Conservation (phyloP, 805 yeast genomes). For the Saccharomycopsis vini region DNA sequence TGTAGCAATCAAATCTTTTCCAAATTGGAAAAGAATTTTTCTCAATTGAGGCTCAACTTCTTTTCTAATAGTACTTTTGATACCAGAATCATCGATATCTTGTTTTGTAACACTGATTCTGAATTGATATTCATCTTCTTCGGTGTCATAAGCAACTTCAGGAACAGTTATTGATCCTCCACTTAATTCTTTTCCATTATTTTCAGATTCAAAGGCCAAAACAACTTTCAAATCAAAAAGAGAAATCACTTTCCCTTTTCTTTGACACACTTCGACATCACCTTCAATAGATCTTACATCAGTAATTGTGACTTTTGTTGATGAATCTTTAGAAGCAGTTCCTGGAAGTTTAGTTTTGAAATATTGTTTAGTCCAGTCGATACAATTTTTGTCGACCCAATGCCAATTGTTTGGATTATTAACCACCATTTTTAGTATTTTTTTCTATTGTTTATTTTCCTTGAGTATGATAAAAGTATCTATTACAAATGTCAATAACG, state of each 20-base stretch:
- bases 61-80: conserved; percentile 42
- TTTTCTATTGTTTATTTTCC: too few species aligned
- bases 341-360: conserved; percentile 39
- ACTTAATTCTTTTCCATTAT: conserved; percentile 24
- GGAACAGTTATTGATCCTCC: conserved; percentile 77
- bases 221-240: conserved; percentile 73
- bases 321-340: conserved; percentile 23
- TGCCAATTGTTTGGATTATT: conserved; percentile 99
- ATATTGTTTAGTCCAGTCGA: conserved; percentile 80
- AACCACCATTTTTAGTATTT: conserved; percentile 79
- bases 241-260: conserved; percentile 93
- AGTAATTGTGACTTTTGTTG: conserved; percentile 29
- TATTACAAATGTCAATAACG: too few species aligned
- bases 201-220: conserved; percentile 45
- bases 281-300: conserved; percentile 67
- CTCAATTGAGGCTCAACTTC: conserved; percentile 66
- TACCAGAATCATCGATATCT: conserved; percentile 30
- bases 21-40: conserved; percentile 51
- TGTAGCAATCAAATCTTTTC: conserved; percentile 60
- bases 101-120: conserved; percentile 59
- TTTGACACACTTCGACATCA: conserved; percentile 93
- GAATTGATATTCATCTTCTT: conserved; percentile 77
- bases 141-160: conserved; percentile 90
- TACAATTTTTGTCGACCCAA: conserved; percentile 98
- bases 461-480: too few species aligned